Conservation (phyloP, 768 basidiomycete genomes). For the Scleroderma bovista region DNA sequence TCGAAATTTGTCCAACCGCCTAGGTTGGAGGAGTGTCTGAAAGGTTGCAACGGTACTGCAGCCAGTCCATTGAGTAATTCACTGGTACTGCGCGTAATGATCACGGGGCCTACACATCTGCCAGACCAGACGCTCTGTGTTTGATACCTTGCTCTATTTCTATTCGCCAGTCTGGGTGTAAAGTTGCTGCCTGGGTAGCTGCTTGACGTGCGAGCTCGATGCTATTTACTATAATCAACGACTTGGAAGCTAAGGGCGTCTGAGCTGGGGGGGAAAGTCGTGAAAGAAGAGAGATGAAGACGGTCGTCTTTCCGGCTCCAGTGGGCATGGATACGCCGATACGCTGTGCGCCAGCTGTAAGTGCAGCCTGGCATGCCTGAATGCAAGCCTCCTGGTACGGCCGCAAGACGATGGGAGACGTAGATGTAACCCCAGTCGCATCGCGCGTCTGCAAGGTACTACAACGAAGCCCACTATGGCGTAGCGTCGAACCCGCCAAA, state of each 20-base stretch:
- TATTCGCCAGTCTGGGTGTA: slow-evolving; percentile 71
- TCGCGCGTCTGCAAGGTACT: slow-evolving; percentile 3
- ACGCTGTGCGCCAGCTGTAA: slow-evolving; percentile 60
- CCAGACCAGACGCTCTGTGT: slow-evolving; percentile 68
- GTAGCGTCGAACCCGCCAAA: not conserved
- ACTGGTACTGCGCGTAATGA: not conserved
- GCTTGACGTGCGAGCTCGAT: slow-evolving; percentile 88
- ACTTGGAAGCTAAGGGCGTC: slow-evolving; percentile 43
- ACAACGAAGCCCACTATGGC: not conserved
- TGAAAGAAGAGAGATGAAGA: slow-evolving; percentile 80
- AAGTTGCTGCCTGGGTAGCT: slow-evolving; percentile 57
- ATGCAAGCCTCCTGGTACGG: slow-evolving; percentile 87
- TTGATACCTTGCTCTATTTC: slow-evolving; percentile 89
- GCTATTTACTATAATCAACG: slow-evolving; percentile 84
- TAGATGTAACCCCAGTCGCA: not conserved
- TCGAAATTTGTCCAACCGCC: slow-evolving; percentile 71
- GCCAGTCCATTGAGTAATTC: not conserved
- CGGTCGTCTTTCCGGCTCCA: slow-evolving; percentile 85
- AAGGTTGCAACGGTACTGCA: slow-evolving; percentile 82
- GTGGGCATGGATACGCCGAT: slow-evolving; percentile 85
- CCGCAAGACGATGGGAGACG: slow-evolving; percentile 44
- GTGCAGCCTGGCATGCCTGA: slow-evolving; percentile 66
- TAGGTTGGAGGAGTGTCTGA: slow-evolving; percentile 67
- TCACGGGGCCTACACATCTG: slow-evolving; percentile 62
- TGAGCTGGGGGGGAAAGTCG: slow-evolving; percentile 45